Evolutionary conservation across 768 basidiomycete species (phyloP), one percentile per base, ranked within the genome.

Genomic region (Leccinum subgranulosum): DNA sequence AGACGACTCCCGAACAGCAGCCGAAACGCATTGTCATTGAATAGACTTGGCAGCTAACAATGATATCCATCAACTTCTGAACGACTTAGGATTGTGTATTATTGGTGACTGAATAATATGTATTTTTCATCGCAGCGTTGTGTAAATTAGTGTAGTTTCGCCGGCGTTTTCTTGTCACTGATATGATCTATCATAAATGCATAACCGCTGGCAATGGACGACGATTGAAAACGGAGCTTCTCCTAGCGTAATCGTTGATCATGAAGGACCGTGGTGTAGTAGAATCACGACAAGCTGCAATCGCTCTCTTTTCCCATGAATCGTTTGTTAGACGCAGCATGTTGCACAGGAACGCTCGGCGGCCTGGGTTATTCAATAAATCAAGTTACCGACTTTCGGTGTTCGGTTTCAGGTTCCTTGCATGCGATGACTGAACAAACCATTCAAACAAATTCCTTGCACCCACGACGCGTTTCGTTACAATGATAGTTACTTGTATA

Each of bases 1-100:
- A 74, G 66, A 63, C 69, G 67, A 29, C 4, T 7, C 29, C 71
- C 6, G 80, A 80, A 58, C 55, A 66, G 57, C 73, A 74, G 3
- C 74, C 78, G 15, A 76, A 76, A 69, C 77, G 70, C 53, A 77
- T 82, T 50, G 65, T 67, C 6, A 43, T 64, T 21, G 46, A 60
- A 36, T 53, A 55, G 47, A 31, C 14, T 15, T 34, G 17, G 23
- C 23, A 23, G 23, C 9, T 39, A 4, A n/a, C 4, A n/a, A n/a
- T n/a, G 17, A 39, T 8, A 9, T 4, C 3, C 17, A 12, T 14
- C 36, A 17, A 17, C 36, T 39, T n/a, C 11, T 39, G 36, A n/a
- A 39, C 36, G 17, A n/a, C 17, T 39, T n/a, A 4, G 17, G 17
- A n/a, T 17, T 39, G 9, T 17, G 17, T 39, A 39, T 10, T n/a